Conservation (phyloP, 2,329 filamentous ascomycete genomes). For the Fusarium sp. region DNA sequence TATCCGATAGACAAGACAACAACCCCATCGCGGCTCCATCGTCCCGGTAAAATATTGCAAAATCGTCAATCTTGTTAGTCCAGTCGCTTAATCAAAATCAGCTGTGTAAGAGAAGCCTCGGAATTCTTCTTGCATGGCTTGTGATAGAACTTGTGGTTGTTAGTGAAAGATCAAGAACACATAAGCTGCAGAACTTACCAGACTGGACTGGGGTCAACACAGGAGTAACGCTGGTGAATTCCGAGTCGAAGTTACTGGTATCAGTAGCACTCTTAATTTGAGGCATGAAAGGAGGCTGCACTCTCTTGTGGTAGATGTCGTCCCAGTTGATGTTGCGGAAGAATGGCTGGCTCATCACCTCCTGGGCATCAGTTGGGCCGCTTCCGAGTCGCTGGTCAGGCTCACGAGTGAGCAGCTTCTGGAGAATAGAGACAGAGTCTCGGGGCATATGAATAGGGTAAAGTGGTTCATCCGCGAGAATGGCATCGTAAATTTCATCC, state of each 20-base stretch:
- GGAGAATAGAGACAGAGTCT: conserved; percentile 95
- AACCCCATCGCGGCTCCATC: conserved; percentile 40
- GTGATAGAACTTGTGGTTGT: conserved; percentile 78
- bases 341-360: conserved; percentile 99
- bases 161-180: conserved; percentile 33
- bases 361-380: conserved; percentile 95
- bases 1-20: conserved; percentile 44
- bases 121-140: conserved; percentile 99
- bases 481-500: conserved; percentile 99
- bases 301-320: conserved; percentile 95
- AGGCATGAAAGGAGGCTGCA: conserved; percentile 88
- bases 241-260: conserved; percentile 99
- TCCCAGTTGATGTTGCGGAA: conserved; percentile 99
- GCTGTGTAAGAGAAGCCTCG: conserved; percentile 97
- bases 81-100: conserved; percentile 74
- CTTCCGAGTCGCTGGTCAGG: conserved; percentile 92
- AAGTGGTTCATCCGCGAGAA: conserved; percentile 94
- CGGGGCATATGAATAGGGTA: conserved; percentile 99
- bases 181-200: conserved; percentile 68
- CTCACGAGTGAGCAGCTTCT: conserved; percentile 95
- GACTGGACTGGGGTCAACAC: conserved; percentile 97
- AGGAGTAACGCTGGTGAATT: conserved; percentile 98
- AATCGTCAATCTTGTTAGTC: conserved; percentile 33
- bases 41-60: conserved; percentile 35
- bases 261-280: conserved; percentile 91